Evolutionary conservation across 768 basidiomycete species (phyloP), one percentile per base, ranked within the genome.

Genomic region (Tephrocybe sp.): DNA sequence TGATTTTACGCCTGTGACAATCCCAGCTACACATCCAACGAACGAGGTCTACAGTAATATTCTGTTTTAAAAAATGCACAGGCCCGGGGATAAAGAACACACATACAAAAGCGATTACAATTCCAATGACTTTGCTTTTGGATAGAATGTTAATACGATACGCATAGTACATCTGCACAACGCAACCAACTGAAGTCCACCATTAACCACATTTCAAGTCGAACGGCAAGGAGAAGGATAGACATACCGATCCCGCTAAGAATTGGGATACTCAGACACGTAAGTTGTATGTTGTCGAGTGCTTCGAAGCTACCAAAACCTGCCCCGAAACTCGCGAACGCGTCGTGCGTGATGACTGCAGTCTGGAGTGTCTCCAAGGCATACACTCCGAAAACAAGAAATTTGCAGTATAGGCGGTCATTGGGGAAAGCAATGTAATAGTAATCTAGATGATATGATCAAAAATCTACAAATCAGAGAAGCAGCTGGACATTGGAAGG

Each of bases 361-460:
- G 66, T 66, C 48, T 68, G 67, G 20, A 62, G 52, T 7, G 56
- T 60, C 42, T 71, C 69, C 16, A 68, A 9, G 4, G 57, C n/a
- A 41, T 58, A 68, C 8, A 68, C 61, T 16, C 56, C 55, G 32
- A 62, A 64, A 17, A 71, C 63, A 3, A 67, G 53, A 22, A 47
- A 49, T 56, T 65, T 68, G 23, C 55, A 62, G 31, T 53, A 42
- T 14, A 48, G 22, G 12, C 50, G 46, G 39, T 69, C 68, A 0
- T 62, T 60, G 0, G 68, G 63, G 39, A 69, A 69, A 7, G 66
- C 62, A 12, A 68, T 62, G 39, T 65, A 65, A 39, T 69, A 70
- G 22, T 65, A 59, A 46, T 67, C 68, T 68, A 33, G 38, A 43
- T 13, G 32, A 31, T 9, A 7, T 5, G 4, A 36, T n/a, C 32